Percentiles rank a stretch among this genome's conserved stretches.
Conservation (phyloP, 225 moss, liverwort and hornwort genomes). For the Takakia lepidozioides region DNA sequence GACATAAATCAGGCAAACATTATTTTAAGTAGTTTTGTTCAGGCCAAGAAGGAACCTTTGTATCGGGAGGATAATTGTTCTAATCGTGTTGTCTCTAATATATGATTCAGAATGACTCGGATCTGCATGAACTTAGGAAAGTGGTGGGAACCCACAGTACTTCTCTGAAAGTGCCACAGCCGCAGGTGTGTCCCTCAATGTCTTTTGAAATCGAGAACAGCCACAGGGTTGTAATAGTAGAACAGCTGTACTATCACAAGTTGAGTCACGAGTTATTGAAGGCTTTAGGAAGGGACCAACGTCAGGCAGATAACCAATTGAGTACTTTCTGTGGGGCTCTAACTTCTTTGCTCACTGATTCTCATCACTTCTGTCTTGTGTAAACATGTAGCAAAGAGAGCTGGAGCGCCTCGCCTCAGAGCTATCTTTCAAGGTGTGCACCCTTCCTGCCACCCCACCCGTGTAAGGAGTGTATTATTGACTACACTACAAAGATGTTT, state of each 20-base stretch:
- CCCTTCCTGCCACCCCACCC: background rate
- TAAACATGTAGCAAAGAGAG: slow-evolving; percentile 53
- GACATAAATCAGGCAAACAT: too few relatives aligned
- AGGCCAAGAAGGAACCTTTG: too few relatives aligned
- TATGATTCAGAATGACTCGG: slow-evolving; percentile 89
- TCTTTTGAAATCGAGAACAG: too few relatives aligned
- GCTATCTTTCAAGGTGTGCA: slow-evolving; percentile 77
- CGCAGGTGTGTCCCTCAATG: too few relatives aligned
- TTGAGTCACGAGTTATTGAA: too few relatives aligned
- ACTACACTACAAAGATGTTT: background rate
- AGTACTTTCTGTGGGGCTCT: background rate
- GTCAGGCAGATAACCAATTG: background rate
- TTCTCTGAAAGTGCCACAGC: slow-evolving; percentile 42
- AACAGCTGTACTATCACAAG: background rate
- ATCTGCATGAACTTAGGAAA: slow-evolving; percentile 58
- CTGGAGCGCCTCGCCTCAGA: slow-evolving; percentile 77
- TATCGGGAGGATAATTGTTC: too few relatives aligned
- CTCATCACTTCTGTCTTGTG: background rate
- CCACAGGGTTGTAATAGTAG: background rate
- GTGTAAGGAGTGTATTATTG: background rate
- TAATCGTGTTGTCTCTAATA: too few relatives aligned
- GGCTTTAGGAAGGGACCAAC: background rate
- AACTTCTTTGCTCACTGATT: background rate
- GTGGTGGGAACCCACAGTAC: slow-evolving; percentile 32
- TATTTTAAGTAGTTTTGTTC: too few relatives aligned